Evolutionary conservation across 2,329 filamentous ascomycete genomes (phyloP).

Genomic region (Chrysoporthe puriensis): DNA sequence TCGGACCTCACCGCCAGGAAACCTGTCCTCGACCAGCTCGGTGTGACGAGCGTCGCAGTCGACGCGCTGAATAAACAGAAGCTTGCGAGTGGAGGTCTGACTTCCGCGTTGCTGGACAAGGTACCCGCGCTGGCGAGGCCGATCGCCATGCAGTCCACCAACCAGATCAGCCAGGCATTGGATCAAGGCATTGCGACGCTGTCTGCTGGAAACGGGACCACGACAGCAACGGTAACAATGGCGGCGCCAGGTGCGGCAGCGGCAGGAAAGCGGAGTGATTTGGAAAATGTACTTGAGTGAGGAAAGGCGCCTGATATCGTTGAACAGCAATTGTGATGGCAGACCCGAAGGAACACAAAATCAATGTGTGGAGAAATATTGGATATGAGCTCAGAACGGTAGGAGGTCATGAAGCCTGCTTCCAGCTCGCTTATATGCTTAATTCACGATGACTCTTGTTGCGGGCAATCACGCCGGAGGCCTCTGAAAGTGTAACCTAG

Average conservation of each 20-base stretch:
- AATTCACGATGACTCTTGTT: not conserved
- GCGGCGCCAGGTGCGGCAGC: not conserved
- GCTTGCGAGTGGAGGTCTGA: slow-evolving; percentile 10
- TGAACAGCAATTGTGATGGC: not conserved
- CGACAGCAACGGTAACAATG: not conserved
- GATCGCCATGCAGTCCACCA: slow-evolving; percentile 20
- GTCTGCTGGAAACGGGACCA: not conserved
- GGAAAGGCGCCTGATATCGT: not conserved
- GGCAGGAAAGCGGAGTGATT: not conserved
- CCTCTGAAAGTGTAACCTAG: too few species aligned
- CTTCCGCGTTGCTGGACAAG: slow-evolving; percentile 19
- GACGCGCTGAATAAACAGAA: slow-evolving; percentile 18
- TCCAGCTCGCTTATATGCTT: not conserved
- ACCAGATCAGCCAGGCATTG: slow-evolving; percentile 18
- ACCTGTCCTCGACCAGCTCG: slow-evolving; percentile 19
- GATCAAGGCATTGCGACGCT: slow-evolving; percentile 18
- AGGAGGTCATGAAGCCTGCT: not conserved
- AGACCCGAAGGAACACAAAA: not conserved
- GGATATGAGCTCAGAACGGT: not conserved
- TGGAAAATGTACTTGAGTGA: not conserved
- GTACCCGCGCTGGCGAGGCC: slow-evolving; percentile 20
- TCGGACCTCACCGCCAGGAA: slow-evolving; percentile 22
- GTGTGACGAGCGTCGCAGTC: slow-evolving; percentile 18
- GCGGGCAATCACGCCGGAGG: not conserved
- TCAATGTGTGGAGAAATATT: not conserved